These are phyloP conservation scores for Phytophthora podocarpi DNA, from an alignment of 352 stramenopile genomes.

Conservation along the genomic window DNA sequence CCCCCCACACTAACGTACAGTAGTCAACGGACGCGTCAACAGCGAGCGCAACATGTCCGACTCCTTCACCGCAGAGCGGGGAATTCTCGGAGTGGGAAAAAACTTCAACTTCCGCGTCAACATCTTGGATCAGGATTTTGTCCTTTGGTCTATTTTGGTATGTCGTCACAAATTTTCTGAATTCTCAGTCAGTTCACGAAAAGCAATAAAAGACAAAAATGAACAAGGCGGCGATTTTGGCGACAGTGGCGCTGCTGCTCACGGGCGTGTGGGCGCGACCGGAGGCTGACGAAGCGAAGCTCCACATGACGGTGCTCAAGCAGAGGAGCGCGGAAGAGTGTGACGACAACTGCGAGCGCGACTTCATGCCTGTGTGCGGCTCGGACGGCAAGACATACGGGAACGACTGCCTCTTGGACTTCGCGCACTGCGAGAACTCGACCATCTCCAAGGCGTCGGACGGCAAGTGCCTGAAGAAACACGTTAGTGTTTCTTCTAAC, in stretches of 20 bases:
- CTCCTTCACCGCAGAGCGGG: too few relatives aligned
- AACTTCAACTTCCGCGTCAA: too few relatives aligned
- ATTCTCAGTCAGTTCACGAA: conserved; percentile 2
- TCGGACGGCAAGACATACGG: conserved; percentile 59
- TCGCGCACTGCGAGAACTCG: conserved; percentile 41
- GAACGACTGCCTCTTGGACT: conserved; percentile 61
- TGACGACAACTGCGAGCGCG: conserved; percentile 43
- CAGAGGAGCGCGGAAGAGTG: conserved; percentile 22
- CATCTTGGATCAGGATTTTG: not conserved
- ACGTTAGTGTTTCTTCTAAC: too few relatives aligned
- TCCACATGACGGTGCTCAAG: conserved; percentile 1
- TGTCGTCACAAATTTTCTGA: too few relatives aligned
- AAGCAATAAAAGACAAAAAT: conserved; percentile 8
- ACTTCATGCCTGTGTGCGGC: conserved; percentile 60
- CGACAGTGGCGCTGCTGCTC: conserved; percentile 10
- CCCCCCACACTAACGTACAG: too few relatives aligned
- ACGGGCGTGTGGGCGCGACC: not conserved
- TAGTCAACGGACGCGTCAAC: too few relatives aligned
- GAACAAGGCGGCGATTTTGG: conserved; percentile 12
- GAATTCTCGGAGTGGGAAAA: too few relatives aligned
- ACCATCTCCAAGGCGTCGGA: conserved; percentile 29
- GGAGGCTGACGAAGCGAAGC: conserved; percentile 14
- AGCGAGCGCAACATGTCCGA: too few relatives aligned
- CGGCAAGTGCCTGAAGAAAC: conserved; percentile 41
- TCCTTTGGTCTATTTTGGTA: too few relatives aligned